A percentile compares a stretch with the other conserved stretches of the same genome.
Conservation (phyloP, 257 asterid genomes). For the Nicotiana undulata region DNA sequence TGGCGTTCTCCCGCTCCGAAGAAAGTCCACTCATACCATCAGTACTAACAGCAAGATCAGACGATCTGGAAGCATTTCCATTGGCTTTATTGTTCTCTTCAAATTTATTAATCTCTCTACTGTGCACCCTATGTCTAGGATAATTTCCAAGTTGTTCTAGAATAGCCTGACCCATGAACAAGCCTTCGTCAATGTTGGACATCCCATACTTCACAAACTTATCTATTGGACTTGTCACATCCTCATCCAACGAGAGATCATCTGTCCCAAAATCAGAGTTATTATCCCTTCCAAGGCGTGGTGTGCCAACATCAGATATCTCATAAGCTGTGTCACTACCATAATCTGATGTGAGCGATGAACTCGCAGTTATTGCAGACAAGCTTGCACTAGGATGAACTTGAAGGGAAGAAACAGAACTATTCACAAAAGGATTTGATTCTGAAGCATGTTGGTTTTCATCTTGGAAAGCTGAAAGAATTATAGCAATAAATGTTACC, state of each 20-base stretch:
- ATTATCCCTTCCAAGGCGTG: conserved; percentile 72
- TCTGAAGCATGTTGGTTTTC: conserved; percentile 52
- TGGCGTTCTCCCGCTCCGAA: conserved; percentile 25
- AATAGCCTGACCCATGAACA: conserved; percentile 93
- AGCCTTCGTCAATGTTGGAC: conserved; percentile 92
- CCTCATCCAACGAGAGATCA: conserved; percentile 64
- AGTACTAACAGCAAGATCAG: conserved; percentile 18
- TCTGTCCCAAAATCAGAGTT: conserved; percentile 73
- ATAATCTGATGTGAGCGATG: conserved; percentile 67
- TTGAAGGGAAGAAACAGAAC: conserved; percentile 35
- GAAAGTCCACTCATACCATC: conserved; percentile 25
- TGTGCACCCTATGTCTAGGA: conserved; percentile 52
- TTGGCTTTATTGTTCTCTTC: conserved; percentile 29
- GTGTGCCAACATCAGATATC: conserved; percentile 75
- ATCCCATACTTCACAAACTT: conserved; percentile 91
- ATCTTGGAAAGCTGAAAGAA: conserved; percentile 77
- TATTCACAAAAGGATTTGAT: conserved; percentile 33
- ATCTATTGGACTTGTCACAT: conserved; percentile 65
- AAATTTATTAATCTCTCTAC: conserved; percentile 28
- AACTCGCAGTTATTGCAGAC: conserved; percentile 45
- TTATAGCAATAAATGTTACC: not conserved
- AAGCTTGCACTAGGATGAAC: conserved; percentile 44
- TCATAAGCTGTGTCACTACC: conserved; percentile 93
- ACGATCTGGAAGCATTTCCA: conserved; percentile 54
- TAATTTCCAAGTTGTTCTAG: conserved; percentile 74